Conservation (phyloP, 2,329 filamentous ascomycete species). For the Botrytis fabae region DNA sequence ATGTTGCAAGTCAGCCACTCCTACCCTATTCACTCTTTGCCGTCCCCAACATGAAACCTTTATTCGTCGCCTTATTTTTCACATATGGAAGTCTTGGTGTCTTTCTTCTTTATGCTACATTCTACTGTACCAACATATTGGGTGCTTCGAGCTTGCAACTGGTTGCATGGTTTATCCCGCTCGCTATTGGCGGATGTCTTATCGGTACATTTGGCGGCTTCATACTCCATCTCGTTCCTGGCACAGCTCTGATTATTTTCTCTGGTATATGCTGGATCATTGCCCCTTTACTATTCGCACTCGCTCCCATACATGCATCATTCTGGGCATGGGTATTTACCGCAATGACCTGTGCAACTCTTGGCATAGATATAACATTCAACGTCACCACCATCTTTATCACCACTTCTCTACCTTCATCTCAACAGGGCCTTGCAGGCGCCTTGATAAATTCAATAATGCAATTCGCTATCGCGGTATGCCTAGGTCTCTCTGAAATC, state of each 20-base stretch:
- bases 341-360: slow-evolving; percentile 63
- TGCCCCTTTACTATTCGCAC: slow-evolving; percentile 51
- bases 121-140: slow-evolving; percentile 60
- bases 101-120: slow-evolving; percentile 66
- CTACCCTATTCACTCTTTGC: slow-evolving; percentile 68
- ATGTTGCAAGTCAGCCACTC: slow-evolving; percentile 66
- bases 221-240: slow-evolving; percentile 44
- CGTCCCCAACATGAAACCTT: slow-evolving; percentile 64
- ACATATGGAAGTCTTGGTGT: slow-evolving; percentile 66
- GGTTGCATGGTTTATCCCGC: slow-evolving; percentile 58
- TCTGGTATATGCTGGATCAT: slow-evolving; percentile 51
- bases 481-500: slow-evolving; percentile 13
- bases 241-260: slow-evolving; percentile 51
- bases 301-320: slow-evolving; percentile 47
- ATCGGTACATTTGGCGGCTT: slow-evolving; percentile 66
- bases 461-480: slow-evolving; percentile 20
- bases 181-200: slow-evolving; percentile 57
- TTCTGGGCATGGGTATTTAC: slow-evolving; percentile 71
- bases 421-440: slow-evolving; percentile 67
- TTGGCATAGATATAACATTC: slow-evolving; percentile 73
- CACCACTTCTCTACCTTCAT: slow-evolving; percentile 64
- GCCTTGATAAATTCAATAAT: slow-evolving; percentile 58
- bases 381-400: slow-evolving; percentile 74
- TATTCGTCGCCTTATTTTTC: slow-evolving; percentile 62
- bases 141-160: slow-evolving; percentile 54